Evolutionary conservation across 2,329 filamentous ascomycete genomes (phyloP), one percentile per base, ranked within the genome.

Genomic region (Cercospora berteroae): DNA sequence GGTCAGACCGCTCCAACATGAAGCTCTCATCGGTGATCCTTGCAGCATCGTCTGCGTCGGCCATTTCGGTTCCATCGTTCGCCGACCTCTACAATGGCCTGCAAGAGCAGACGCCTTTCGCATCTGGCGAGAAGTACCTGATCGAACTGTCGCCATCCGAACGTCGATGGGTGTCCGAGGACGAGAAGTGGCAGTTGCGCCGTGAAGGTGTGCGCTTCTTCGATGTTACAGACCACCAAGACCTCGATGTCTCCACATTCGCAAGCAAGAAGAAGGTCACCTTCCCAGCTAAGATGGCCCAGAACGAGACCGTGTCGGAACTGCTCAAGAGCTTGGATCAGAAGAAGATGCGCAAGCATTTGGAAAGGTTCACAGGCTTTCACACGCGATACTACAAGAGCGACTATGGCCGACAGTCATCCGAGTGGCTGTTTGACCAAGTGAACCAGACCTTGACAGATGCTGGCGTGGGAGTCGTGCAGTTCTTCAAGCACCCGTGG

Each of bases 111-210:
- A 67, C 71, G 36, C 75, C 75, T 13, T 70, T 77, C 20, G 67
- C 70, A 23, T 67, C 69, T 52, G 67, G 71, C 25, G 86, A 90
- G 74, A 84, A 84, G 73, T 95, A 86, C 79, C 84, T 96, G 57
- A 89, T 99, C 70, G 94, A 98, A 82, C 84, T 95, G 27, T 86
- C 87, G n/a, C 93, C 93, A 3, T 93, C 91, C 65, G 86, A 94
- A 77, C 94, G 89, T 25, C 83, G 86, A 84, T 95, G 92, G 91
- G 90, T 97, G 33, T 96, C 92, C 0, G 94, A 98, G 75, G 92
- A 97, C 39, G 89, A 97, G 82, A 99, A 98, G 81, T 97, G 94
- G 93, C 89, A 90, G 79, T 82, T 98, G 71, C 89, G 91, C 76
- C 86, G 93, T 73, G 86, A 91, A 77, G 93, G 93, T 75, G 85